These are phyloP conservation scores for Naganishia antarctica DNA, from an alignment of 768 basidiomycete species.

Conservation along the genomic window DNA sequence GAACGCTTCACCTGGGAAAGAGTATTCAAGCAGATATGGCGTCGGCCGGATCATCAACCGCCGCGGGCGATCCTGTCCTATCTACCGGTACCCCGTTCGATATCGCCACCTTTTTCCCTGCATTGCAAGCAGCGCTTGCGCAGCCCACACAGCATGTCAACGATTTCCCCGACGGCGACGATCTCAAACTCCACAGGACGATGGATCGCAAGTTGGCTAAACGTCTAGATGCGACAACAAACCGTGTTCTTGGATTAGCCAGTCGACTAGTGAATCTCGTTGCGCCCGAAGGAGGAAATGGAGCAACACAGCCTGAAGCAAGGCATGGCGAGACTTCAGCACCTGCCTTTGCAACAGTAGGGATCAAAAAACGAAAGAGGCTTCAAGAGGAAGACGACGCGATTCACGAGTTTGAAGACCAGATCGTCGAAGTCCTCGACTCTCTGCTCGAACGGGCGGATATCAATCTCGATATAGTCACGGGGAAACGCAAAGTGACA, in stretches of 20 bases:
- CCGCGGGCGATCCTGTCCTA: neutral
- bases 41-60: neutral
- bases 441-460: conserved; percentile 75
- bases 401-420: conserved; percentile 70
- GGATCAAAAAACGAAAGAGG: conserved; percentile 55
- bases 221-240: conserved; percentile 66
- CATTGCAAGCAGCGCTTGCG: conserved; percentile 42
- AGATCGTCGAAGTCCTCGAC: conserved; percentile 80
- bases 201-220: conserved; percentile 67
- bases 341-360: conserved; percentile 4
- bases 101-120: conserved; percentile 38
- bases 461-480: conserved; percentile 70
- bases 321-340: conserved; percentile 42
- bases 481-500: conserved; percentile 61
- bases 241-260: conserved; percentile 62
- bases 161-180: conserved; percentile 55
- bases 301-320: conserved; percentile 10
- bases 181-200: conserved; percentile 84
- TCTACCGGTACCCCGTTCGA: conserved; percentile 26
- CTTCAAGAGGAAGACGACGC: conserved; percentile 69
- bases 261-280: conserved; percentile 61
- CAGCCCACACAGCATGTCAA: conserved; percentile 44
- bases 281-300: conserved; percentile 34
- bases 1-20: too few species aligned
- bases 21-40: too few species aligned